Base-by-base conservation (phyloP, 129 eudicot genomes). In the Escallonia herrerae region DNA sequence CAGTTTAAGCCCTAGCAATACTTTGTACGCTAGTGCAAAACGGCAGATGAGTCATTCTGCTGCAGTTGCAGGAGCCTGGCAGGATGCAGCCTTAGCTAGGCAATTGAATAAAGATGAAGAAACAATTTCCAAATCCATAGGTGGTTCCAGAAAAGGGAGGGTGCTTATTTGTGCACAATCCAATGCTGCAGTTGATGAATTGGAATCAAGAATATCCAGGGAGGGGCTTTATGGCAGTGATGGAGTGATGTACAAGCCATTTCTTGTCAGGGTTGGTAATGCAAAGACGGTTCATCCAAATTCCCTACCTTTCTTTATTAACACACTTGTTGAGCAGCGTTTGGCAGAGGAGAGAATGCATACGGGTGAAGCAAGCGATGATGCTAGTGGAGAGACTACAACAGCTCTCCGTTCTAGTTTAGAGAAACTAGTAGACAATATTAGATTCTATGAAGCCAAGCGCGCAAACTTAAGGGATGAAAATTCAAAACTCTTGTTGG, bases 111-210 rank as follows among this genome's bases (percentile, higher is more conserved):
- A 70, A 39, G 84, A 76, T 56, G 80, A 55, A 40, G 80, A 33
- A 67, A 82, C 74, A 53, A 74, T 54, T 33, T 58, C 43, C 48
- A 83, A 62, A 70, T 55, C 73, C 47, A 45, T 57, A 42, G 80
- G 67, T 55, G 60, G 78, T 64, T 77, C 59, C 67, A 47, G 44
- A 37, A 82, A 82, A 72, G 87, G 95, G 50, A 79, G 99, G 71
- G 82, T 89, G 69, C 88, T 94, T 54, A 83, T 94, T 63, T 89
- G 97, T 82, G 99, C 99, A 22, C 99, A 94, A 66, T 94, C 99
- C 65, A 94, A 94, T 82, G 99, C 95, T 69, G 99, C 97, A 41
- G 97, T 94, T 78, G 99, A 94, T 89, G 99, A 94, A 78, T 63
- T 94, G 56, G 90, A 89, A 57, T 83, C 97, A 56, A 82, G 99